A percentile compares a stretch with the other conserved stretches of the same genome.
Evolutionary conservation across 306 rosid species (phyloP).

Genomic region (Gillenia trifoliata): DNA sequence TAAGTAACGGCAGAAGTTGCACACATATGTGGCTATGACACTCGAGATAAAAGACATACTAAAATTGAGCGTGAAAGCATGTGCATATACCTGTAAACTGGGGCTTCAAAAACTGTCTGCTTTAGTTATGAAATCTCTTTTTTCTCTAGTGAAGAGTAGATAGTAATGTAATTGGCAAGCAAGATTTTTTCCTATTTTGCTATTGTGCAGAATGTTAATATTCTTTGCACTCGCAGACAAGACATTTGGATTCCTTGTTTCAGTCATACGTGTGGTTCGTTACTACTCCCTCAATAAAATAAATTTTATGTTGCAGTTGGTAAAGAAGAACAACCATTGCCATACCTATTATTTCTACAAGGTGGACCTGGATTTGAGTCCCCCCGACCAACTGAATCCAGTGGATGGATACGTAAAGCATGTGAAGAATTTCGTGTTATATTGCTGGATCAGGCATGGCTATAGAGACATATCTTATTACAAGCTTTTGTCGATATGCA

Average conservation of each 20-base stretch:
- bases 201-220: neutral
- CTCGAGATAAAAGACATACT: neutral
- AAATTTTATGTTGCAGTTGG: conserved; percentile 52
- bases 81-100: neutral
- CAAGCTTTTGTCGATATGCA: conserved; percentile 6
- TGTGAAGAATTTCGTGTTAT: conserved; percentile 80
- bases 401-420: conserved; percentile 89
- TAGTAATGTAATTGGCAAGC: neutral
- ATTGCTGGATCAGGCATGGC: conserved; percentile 90
- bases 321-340: conserved; percentile 70
- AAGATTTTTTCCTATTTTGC: neutral
- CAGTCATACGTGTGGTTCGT: neutral
- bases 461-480: conserved; percentile 19
- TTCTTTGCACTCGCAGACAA: neutral
- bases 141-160: no score
- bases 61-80: neutral
- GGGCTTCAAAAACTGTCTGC: neutral
- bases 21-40: neutral
- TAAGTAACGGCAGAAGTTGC: neutral
- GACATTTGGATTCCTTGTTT: neutral
- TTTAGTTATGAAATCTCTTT: neutral
- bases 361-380: conserved; percentile 98
- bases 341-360: conserved; percentile 78
- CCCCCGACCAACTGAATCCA: conserved; percentile 66
- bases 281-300: conserved; percentile 14